Evolutionary conservation across 208 protist species (phyloP), one percentile per base, ranked within the genome.

Genomic region (Crithidia fasciculata): DNA sequence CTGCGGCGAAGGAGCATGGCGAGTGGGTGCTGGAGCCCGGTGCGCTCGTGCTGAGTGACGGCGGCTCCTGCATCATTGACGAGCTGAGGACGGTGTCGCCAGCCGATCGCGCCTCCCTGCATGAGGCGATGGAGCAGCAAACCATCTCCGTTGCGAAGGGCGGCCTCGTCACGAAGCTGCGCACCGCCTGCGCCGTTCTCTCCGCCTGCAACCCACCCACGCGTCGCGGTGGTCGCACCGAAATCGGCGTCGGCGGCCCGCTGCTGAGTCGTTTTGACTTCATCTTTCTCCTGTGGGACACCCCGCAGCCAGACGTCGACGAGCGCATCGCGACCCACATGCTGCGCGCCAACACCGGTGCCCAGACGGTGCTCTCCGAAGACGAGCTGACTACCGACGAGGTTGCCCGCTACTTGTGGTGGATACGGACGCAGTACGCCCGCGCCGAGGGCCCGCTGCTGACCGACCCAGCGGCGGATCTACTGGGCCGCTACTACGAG

Each of bases 91-190:
- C 93, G 16, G 98, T 99, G n/a, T 91, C 95, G 15, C 84, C 96
- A 12, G 84, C 92, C 41, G 98, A 99, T 74, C 84, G 97, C 40
- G 87, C 92, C 9, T 91, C 98, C 7, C 96, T 99, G 49, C 98
- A 99, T 77, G 98, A 99, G 86, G 97, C 98, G 12, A 99, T 99
- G 98, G 98, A 99, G 84, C 98, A 99, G 81, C 98, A 99, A 85
- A 99, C 97, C 6, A 89, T 99, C 55, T 97, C 91, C 39, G 91
- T 98, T 12, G 95, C 93, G 16, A 97, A 99, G 87, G 98, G 96
- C 50, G 98, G 98, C 50, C 78, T 99, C 40, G 95, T 99, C 40
- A 98, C 94, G 60, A 98, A 95, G 81, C 85, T 99, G 67, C 95
- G 97, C 50, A 98, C 98, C 36, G 76, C 93, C 58, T 94, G 91